Evolutionary conservation across 495 filamentous ascomycete genomes (phyloP).

Genomic region (Penicillium lagena): DNA sequence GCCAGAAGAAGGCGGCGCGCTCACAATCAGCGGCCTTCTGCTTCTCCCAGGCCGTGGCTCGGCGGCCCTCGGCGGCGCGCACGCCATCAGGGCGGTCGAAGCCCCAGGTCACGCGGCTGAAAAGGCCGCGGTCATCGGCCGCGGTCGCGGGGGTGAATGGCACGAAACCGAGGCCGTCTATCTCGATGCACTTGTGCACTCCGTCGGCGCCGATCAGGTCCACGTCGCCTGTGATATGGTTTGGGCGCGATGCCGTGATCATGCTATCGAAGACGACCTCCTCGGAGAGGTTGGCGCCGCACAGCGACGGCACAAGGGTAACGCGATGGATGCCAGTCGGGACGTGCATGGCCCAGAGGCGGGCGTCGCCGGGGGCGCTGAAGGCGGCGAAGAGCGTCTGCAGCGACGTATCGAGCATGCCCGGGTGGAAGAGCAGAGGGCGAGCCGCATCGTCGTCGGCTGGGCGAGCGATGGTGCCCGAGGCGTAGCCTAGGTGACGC

Average conservation of each 20-base stretch:
- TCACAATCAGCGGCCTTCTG: slow-evolving; percentile 7
- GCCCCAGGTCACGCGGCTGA: slow-evolving; percentile 14
- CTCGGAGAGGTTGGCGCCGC: slow-evolving; percentile 26
- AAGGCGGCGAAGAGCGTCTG: slow-evolving; percentile 35
- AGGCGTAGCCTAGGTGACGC: slow-evolving; percentile 18
- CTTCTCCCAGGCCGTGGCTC: not conserved
- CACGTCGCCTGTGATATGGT: slow-evolving; percentile 18
- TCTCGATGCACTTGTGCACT: slow-evolving; percentile 10
- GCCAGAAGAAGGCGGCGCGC: slow-evolving; percentile 12
- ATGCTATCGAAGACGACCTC: slow-evolving; percentile 2
- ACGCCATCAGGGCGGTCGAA: too few relatives aligned
- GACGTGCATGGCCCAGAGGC: slow-evolving; percentile 12
- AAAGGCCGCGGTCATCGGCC: slow-evolving; percentile 12
- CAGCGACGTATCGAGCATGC: slow-evolving; percentile 32
- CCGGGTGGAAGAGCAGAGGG: slow-evolving; percentile 26
- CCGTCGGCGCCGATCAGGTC: slow-evolving; percentile 13
- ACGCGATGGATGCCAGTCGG: slow-evolving; percentile 37
- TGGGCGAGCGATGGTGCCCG: slow-evolving; percentile 13
- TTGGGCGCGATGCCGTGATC: slow-evolving; percentile 7
- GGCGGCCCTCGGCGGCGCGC: too few relatives aligned
- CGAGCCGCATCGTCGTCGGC: not conserved
- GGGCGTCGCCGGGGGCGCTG: slow-evolving; percentile 28
- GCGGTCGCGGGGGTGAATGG: slow-evolving; percentile 14
- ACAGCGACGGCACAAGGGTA: too few relatives aligned
- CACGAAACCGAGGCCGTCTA: slow-evolving; percentile 18